Conservation (phyloP, 129 eudicot species). For the Escallonia herrerae region DNA sequence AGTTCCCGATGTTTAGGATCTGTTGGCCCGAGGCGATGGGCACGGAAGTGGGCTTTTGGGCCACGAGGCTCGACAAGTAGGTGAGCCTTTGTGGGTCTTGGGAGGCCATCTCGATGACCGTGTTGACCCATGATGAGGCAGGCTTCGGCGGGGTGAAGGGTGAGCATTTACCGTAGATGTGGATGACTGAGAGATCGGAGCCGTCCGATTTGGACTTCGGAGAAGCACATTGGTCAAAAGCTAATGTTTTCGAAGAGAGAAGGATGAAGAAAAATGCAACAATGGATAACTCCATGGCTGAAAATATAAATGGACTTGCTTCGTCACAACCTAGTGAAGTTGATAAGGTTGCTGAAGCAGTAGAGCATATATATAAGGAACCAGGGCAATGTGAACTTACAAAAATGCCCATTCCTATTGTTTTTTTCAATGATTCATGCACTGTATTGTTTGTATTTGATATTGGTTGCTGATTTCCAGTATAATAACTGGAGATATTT, state of each 20-base stretch:
- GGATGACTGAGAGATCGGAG: conserved; percentile 65
- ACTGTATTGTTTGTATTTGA: too few species aligned
- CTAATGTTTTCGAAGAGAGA: conserved; percentile 31
- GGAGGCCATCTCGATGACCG: conserved; percentile 72
- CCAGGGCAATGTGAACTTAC: conserved; percentile 7
- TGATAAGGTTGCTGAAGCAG: neutral
- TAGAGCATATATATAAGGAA: conserved; percentile 9
- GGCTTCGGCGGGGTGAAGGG: conserved; percentile 63
- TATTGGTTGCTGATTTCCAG: too few species aligned
- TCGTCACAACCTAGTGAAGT: neutral
- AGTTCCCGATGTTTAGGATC: conserved; percentile 66
- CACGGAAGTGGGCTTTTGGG: conserved; percentile 30
- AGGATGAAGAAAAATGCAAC: conserved; percentile 33
- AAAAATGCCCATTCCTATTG: conserved; percentile 11
- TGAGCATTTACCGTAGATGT: conserved; percentile 81
- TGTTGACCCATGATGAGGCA: conserved; percentile 54
- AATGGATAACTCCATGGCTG: conserved; percentile 31
- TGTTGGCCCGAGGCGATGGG: conserved; percentile 81
- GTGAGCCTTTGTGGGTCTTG: conserved; percentile 62
- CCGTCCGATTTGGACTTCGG: conserved; percentile 26
- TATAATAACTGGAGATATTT: neutral
- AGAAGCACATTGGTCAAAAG: conserved; percentile 50
- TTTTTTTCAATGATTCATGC: neutral
- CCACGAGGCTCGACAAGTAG: conserved; percentile 52
- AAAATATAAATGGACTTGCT: neutral